phyloP scores from a whole-genome alignment of 78 protist species.

The Polysphondylium violaceum region DNA sequence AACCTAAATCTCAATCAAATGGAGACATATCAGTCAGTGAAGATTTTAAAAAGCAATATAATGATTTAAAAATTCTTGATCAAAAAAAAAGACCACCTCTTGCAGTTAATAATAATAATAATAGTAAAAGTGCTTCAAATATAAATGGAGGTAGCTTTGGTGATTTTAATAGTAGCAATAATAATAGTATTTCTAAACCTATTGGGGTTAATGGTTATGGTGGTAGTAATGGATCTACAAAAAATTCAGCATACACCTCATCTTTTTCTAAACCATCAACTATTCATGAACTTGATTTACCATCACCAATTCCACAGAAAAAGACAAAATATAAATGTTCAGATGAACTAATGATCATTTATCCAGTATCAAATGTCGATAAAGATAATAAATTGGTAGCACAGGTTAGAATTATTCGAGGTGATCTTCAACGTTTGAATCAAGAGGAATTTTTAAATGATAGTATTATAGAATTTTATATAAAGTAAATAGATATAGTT shows the following conservation, averaged over 20 bases:
- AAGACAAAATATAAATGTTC: background rate
- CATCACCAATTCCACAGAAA: constrained; percentile 7
- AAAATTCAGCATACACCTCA: background rate
- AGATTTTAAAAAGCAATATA: too few species aligned
- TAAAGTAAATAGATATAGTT: constrained; percentile 1
- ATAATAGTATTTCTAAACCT: background rate
- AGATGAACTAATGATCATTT: constrained; percentile 8
- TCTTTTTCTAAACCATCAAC: too few species aligned
- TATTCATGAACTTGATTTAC: too few species aligned
- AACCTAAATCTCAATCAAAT: too few species aligned
- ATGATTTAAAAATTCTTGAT: too few species aligned
- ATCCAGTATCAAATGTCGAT: constrained; percentile 7
- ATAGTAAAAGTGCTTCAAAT: too few species aligned
- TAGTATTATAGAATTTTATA: constrained; percentile 72
- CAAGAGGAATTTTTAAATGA: constrained; percentile 75
- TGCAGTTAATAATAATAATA: too few species aligned
- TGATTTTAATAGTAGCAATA: too few species aligned
- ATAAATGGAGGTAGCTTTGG: too few species aligned
- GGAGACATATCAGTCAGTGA: too few species aligned
- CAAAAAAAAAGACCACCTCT: too few species aligned
- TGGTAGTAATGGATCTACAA: background rate
- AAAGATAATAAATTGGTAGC: background rate
- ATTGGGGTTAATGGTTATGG: background rate
- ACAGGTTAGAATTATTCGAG: constrained; percentile 59
- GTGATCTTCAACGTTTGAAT: constrained; percentile 44